Conservation (phyloP, 1,139 yeast species). For the Candida frijolesensis region DNA sequence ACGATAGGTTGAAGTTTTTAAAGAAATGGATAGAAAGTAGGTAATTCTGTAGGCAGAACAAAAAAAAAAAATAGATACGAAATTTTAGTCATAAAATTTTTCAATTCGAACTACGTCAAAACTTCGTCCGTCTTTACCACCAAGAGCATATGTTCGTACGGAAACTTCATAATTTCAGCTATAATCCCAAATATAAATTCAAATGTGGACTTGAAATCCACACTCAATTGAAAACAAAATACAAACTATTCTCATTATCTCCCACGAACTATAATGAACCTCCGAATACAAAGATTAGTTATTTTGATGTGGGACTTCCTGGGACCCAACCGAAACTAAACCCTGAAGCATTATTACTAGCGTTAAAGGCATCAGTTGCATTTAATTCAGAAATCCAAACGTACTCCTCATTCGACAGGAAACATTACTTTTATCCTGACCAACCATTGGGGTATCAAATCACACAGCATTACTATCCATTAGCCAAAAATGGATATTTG, state of each 20-base stretch:
- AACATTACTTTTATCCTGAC: constrained; percentile 95
- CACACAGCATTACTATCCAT: constrained; percentile 84
- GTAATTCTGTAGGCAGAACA: not conserved
- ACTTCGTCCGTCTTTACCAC: not conserved
- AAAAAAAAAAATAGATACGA: not conserved
- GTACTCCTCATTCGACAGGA: constrained; percentile 78
- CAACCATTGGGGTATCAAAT: constrained; percentile 96
- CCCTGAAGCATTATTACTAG: constrained; percentile 70
- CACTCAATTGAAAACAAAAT: constrained; percentile 75
- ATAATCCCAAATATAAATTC: constrained; percentile 36
- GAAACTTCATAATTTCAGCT: constrained; percentile 9
- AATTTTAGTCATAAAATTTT: not conserved
- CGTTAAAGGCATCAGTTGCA: constrained; percentile 74
- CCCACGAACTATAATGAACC: constrained; percentile 47
- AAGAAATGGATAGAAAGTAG: not conserved
- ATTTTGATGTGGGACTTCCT: constrained; percentile 84
- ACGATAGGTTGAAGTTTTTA: constrained; percentile 7
- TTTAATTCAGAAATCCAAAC: constrained; percentile 61
- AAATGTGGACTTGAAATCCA: constrained; percentile 94
- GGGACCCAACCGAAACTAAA: constrained; percentile 90
- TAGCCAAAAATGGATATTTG: constrained; percentile 68
- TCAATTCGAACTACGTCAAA: not conserved
- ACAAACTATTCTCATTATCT: constrained; percentile 75
- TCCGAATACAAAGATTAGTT: constrained; percentile 76
- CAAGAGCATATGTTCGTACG: constrained; percentile 2